Conservation (phyloP, 768 basidiomycete genomes). For the Suillus bovinus region DNA sequence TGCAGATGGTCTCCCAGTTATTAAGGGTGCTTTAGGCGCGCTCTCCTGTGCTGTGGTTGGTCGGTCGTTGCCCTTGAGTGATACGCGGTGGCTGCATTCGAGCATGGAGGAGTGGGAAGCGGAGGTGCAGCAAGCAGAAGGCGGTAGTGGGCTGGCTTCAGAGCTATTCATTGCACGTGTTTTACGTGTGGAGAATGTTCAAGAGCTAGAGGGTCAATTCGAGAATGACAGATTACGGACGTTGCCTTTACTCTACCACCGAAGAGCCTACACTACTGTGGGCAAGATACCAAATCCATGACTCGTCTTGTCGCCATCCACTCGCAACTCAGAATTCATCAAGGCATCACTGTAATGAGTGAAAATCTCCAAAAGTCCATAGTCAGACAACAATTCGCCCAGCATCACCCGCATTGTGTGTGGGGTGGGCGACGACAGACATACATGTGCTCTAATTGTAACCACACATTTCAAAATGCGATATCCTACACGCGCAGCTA, state of each 20-base stretch:
- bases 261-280: slow-evolving; percentile 57
- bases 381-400: background rate
- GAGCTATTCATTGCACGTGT: slow-evolving; percentile 87
- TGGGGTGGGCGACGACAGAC: background rate
- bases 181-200: slow-evolving; percentile 52
- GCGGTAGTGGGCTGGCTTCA: slow-evolving; percentile 43
- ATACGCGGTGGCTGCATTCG: slow-evolving; percentile 41
- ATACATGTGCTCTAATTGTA: background rate
- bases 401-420: background rate
- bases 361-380: background rate
- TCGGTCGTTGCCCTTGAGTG: slow-evolving; percentile 60
- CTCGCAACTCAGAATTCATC: background rate
- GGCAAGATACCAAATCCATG: slow-evolving; percentile 23
- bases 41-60: slow-evolving; percentile 70
- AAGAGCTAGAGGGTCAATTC: slow-evolving; percentile 22
- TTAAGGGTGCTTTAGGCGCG: slow-evolving; percentile 64
- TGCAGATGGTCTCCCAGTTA: slow-evolving; percentile 57
- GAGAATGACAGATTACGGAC: slow-evolving; percentile 28
- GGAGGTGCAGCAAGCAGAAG: slow-evolving; percentile 22
- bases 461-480: background rate
- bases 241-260: slow-evolving; percentile 65
- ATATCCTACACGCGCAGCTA: background rate
- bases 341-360: background rate
- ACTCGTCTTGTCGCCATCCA: background rate
- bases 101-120: slow-evolving; percentile 15